Evolutionary conservation across 192 early-diverging fungal species (phyloP).

Genomic region (Gigaspora rosea): DNA sequence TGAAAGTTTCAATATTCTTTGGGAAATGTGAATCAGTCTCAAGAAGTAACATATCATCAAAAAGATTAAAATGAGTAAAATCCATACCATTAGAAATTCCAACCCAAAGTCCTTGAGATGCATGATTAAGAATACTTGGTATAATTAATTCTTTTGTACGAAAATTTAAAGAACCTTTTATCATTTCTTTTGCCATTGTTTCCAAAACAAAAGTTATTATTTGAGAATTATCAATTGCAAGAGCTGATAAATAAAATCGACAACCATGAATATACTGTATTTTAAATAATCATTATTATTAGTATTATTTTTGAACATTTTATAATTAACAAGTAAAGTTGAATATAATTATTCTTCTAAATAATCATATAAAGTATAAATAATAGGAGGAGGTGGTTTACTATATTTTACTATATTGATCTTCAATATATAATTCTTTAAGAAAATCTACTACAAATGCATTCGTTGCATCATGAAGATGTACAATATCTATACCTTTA

Average conservation of each 20-base stretch:
- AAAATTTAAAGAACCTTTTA: conserved; percentile 55
- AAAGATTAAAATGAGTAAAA: conserved; percentile 50
- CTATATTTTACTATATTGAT: no score
- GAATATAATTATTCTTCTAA: conserved; percentile 59
- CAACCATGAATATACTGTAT: conserved; percentile 51
- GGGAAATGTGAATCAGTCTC: conserved; percentile 44
- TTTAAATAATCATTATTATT: conserved; percentile 39
- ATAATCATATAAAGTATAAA: conserved; percentile 64
- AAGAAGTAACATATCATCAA: conserved; percentile 40
- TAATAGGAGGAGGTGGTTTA: conserved; percentile 45
- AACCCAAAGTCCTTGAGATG: conserved; percentile 46
- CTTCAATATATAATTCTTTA: conserved; percentile 35
- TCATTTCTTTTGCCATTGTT: conserved; percentile 55
- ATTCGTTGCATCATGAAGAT: conserved; percentile 59
- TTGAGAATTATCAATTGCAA: conserved; percentile 56
- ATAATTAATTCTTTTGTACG: conserved; percentile 59
- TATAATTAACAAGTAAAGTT: conserved; percentile 48
- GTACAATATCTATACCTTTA: conserved; percentile 52
- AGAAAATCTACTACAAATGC: conserved; percentile 52
- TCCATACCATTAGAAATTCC: conserved; percentile 61
- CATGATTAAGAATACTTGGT: conserved; percentile 46
- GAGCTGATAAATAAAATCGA: conserved; percentile 50
- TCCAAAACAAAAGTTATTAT: conserved; percentile 56
- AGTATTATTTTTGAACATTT: conserved; percentile 49
- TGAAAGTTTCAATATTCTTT: conserved; percentile 27